Evolutionary conservation across 2,329 filamentous ascomycete genomes (phyloP).

Genomic region (Boeremia lycopersici): DNA sequence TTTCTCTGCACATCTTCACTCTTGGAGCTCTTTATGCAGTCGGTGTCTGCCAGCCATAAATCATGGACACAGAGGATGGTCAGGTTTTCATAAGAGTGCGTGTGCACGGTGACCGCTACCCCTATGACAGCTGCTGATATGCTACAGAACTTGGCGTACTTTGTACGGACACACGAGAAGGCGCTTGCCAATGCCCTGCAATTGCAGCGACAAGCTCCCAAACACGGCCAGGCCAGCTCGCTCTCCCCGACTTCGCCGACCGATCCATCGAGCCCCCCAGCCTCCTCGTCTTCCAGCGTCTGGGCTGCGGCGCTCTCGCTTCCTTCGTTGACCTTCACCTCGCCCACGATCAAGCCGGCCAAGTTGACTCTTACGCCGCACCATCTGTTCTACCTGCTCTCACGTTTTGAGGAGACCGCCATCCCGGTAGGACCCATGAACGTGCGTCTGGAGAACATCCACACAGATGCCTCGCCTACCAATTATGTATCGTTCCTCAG

Average conservation of each 20-base stretch:
- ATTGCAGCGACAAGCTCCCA: constrained; percentile 73
- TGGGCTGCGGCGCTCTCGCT: constrained; percentile 87
- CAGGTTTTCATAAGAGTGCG: constrained; percentile 85
- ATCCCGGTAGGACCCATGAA: constrained; percentile 96
- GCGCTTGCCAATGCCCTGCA: constrained; percentile 95
- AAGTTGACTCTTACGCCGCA: constrained; percentile 94
- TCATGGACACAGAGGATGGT: constrained; percentile 88
- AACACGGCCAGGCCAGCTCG: constrained; percentile 62
- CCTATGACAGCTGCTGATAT: constrained; percentile 36
- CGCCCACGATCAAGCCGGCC: constrained; percentile 82
- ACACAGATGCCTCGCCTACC: constrained; percentile 81
- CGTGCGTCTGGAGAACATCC: constrained; percentile 90
- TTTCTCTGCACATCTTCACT: constrained; percentile 8
- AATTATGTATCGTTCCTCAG: constrained; percentile 97
- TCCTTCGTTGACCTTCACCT: constrained; percentile 82
- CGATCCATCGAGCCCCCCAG: constrained; percentile 52
- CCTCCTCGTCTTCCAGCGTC: constrained; percentile 67
- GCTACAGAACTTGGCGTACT: constrained; percentile 85
- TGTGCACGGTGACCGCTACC: background rate
- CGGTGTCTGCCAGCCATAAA: constrained; percentile 34
- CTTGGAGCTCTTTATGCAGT: constrained; percentile 42
- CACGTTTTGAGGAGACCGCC: constrained; percentile 89
- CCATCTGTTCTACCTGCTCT: constrained; percentile 94
- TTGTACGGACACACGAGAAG: constrained; percentile 96
- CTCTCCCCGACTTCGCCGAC: constrained; percentile 48